Evolutionary conservation across 2,329 filamentous ascomycete species (phyloP).

Genomic region (Xylariales sp.): DNA sequence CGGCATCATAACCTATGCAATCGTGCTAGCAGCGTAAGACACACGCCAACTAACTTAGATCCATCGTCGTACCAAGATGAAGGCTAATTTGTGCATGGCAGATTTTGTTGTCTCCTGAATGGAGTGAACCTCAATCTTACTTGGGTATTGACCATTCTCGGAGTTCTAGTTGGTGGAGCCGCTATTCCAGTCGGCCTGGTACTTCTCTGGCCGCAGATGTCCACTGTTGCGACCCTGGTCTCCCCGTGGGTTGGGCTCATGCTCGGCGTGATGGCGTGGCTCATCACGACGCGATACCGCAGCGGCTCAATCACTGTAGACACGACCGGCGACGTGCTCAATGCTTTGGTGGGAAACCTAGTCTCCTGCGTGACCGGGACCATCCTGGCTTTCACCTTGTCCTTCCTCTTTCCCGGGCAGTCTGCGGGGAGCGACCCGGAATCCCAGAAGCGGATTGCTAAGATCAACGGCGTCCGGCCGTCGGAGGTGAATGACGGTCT

Average conservation of each 20-base stretch:
- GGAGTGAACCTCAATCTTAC: slow-evolving; percentile 29
- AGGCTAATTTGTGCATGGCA: no score
- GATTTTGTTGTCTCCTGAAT: slow-evolving; percentile 29
- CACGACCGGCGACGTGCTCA: slow-evolving; percentile 30
- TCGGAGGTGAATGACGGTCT: no score
- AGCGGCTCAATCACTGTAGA: slow-evolving; percentile 27
- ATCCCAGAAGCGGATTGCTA: slow-evolving; percentile 19
- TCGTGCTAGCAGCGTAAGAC: slow-evolving; percentile 24
- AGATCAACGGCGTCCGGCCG: slow-evolving; percentile 21
- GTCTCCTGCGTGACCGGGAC: slow-evolving; percentile 28
- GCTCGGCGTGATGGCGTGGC: slow-evolving; percentile 29
- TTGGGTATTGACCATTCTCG: slow-evolving; percentile 34
- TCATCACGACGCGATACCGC: slow-evolving; percentile 28
- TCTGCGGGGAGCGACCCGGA: slow-evolving; percentile 12
- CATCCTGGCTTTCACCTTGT: slow-evolving; percentile 26
- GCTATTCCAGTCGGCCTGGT: slow-evolving; percentile 29
- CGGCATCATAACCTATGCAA: slow-evolving; percentile 26
- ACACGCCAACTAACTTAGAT: no score
- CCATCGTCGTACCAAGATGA: neutral
- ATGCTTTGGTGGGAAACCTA: slow-evolving; percentile 32
- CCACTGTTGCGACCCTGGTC: slow-evolving; percentile 27
- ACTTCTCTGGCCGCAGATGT: slow-evolving; percentile 33
- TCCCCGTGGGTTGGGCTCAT: slow-evolving; percentile 29
- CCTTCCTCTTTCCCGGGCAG: slow-evolving; percentile 27
- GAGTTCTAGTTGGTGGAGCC: slow-evolving; percentile 34